Base-by-base conservation (phyloP, 148 eudicot genomes). In the Rhododendron simsii region DNA sequence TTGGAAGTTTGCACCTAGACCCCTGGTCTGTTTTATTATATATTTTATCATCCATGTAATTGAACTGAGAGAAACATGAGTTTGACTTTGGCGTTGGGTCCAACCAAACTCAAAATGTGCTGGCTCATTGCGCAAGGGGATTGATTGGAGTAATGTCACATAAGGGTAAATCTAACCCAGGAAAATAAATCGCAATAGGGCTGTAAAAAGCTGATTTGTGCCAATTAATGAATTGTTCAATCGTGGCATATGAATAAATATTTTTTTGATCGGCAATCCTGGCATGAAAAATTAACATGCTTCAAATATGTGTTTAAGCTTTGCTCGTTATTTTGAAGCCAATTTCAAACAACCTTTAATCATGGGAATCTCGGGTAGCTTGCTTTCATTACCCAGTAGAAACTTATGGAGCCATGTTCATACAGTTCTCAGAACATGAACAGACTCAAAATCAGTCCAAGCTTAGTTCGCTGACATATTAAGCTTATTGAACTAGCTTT, bases 21-120 rank as follows among this genome's bases (percentile, higher is more conserved):
- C 6, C 44, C 44, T 39, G 44, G 44, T 5, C 1, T 41, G 45
- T 41, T 41, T 41, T 41, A 41, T 41, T 39, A 39, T 39, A 39
- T 41, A 41, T 41, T 30, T 30, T 30, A 30, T 30, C 30, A 30
- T 76, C 12, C 44, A 74, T 74, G 80, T 18, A 11, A 37, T 76
- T 41, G 80, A 76, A 39, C 80, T 16, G 12, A 76, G 80, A 76
- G 50, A 76, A 76, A 76, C 79, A 76, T 37, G 44, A 76, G n/a
- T 41, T 76, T 76, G n/a, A 74, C 21, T 35, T 4, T 16, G 44
- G 78, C 10, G 7, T 15, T 74, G 45, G 47, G 21, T 37, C 78
- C 8, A 9, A 5, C 23, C 78, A 75, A 33, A 35, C 78, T 75
- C 44, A 35, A 76, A 20, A 37, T 41, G 50, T 39, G 78, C 45